These are phyloP conservation scores for Neurospora africana DNA, from an alignment of 495 filamentous ascomycete genomes.

Conservation along the genomic window DNA sequence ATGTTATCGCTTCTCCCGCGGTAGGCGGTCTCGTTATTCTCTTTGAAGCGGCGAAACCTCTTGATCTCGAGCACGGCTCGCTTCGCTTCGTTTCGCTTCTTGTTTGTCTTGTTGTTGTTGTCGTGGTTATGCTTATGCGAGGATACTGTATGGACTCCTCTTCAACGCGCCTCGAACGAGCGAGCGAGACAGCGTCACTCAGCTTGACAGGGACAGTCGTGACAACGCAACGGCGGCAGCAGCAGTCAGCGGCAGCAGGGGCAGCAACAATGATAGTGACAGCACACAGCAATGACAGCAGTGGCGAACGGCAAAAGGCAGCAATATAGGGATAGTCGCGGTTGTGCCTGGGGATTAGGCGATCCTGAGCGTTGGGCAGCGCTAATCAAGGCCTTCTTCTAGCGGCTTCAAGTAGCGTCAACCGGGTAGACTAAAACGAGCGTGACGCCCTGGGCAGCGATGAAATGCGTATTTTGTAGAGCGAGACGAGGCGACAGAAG, in stretches of 20 bases:
- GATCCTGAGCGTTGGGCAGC: not conserved
- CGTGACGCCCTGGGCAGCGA: conserved; percentile 12
- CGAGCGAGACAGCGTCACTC: not conserved
- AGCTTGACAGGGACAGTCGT: not conserved
- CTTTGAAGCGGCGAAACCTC: not conserved
- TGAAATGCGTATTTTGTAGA: not conserved
- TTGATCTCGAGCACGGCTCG: not conserved
- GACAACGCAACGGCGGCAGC: not conserved
- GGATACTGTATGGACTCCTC: not conserved
- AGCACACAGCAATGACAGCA: not conserved
- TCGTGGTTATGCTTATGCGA: not conserved
- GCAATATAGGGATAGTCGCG: not conserved
- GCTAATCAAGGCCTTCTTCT: not conserved
- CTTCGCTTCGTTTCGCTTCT: not conserved
- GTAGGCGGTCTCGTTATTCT: not conserved
- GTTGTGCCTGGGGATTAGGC: not conserved
- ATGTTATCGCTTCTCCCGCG: not conserved
- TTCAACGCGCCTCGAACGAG: not conserved
- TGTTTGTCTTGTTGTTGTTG: not conserved
- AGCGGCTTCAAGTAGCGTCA: not conserved
- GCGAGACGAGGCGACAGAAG: not conserved
- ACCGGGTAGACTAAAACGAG: conserved; percentile 7
- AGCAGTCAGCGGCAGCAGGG: not conserved
- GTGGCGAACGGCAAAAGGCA: not conserved
- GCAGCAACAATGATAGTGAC: not conserved